Conservation (phyloP, 2,329 filamentous ascomycete genomes). For the Botrytis porri region DNA sequence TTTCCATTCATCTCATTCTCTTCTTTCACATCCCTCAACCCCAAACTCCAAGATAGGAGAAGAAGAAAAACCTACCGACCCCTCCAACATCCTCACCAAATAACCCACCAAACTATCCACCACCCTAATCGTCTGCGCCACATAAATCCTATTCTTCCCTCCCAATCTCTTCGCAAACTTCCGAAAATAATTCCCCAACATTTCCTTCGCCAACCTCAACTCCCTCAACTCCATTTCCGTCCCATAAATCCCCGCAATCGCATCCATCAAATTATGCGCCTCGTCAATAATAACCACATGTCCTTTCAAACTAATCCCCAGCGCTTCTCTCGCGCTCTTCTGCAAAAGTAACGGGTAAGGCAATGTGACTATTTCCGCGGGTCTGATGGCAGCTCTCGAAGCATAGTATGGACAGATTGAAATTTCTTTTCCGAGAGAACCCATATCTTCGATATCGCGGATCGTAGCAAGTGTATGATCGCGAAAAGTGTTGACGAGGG, state of each 20-base stretch:
- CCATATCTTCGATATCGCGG: slow-evolving; percentile 90
- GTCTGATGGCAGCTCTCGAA: slow-evolving; percentile 77
- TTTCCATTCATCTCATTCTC: neutral
- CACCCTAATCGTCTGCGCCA: slow-evolving; percentile 81
- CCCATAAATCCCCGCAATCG: slow-evolving; percentile 82
- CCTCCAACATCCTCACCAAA: slow-evolving; percentile 53
- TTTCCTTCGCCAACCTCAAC: slow-evolving; percentile 66
- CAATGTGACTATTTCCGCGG: slow-evolving; percentile 85
- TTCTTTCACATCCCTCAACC: neutral
- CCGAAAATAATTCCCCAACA: slow-evolving; percentile 78
- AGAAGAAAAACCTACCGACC: slow-evolving; percentile 43
- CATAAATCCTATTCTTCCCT: slow-evolving; percentile 85
- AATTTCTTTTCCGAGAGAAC: slow-evolving; percentile 71
- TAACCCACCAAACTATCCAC: slow-evolving; percentile 74
- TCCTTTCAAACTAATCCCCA: slow-evolving; percentile 79
- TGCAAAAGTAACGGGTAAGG: slow-evolving; percentile 91
- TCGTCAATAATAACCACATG: slow-evolving; percentile 96
- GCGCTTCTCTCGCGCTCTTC: slow-evolving; percentile 78
- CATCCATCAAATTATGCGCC: slow-evolving; percentile 96
- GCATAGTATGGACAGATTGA: slow-evolving; percentile 94
- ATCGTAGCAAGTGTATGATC: slow-evolving; percentile 81
- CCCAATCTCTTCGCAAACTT: slow-evolving; percentile 86
- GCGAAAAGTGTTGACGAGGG: slow-evolving; percentile 73
- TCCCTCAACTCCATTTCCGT: slow-evolving; percentile 72
- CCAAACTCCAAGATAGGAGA: too few relatives aligned